Evolutionary conservation across 805 yeast species (phyloP), one percentile per base, ranked within the genome.

Genomic region (Candida loeiensis): DNA sequence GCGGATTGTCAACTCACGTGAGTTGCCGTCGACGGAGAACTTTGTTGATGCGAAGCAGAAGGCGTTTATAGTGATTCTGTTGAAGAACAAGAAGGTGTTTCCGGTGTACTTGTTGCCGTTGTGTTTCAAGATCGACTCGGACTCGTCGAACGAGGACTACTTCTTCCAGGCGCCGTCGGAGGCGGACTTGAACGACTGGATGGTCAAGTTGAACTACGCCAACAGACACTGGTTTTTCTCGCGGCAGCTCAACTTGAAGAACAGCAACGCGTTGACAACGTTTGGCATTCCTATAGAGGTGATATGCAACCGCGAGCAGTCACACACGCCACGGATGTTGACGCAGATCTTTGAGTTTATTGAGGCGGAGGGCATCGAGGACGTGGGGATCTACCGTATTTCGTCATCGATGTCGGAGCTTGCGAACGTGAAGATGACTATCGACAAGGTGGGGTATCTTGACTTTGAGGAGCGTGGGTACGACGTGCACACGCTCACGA

Each of bases 261-360:
- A 20, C 9, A 54, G 46, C 34, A 51, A 50, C 37, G 29, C 45
- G 4, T 40, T 39, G 42, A 50, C 63, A 2, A 85, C 91, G 2
- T 91, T 90, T 71, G 97, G 97, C 11, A 83, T 89, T 34, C 96
- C 98, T 2, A 66, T 91, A 25, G 76, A 73, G 24, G 79, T 78
- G 46, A 76, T 89, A 3, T 88, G 96, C 57, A 76, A 70, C 39
- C 70, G 95, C 37, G 95, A 88, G 49, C 65, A 74, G 7, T 63
- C 79, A 0, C 45, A 62, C 2, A 65, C 80, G 22, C 98, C 98
- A 1, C 62, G 56, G 4, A 76, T 90, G 31, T 78, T 90, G 41
- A 79, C 73, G 25, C 72, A 73, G 41, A 63, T 91, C 32, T 70
- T 89, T 49, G 72, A 72, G 34, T 93, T 83, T 49, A 85, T 91